Evolutionary conservation across 148 eudicot genomes (phyloP).

Genomic region (Arctostaphylos glauca): DNA sequence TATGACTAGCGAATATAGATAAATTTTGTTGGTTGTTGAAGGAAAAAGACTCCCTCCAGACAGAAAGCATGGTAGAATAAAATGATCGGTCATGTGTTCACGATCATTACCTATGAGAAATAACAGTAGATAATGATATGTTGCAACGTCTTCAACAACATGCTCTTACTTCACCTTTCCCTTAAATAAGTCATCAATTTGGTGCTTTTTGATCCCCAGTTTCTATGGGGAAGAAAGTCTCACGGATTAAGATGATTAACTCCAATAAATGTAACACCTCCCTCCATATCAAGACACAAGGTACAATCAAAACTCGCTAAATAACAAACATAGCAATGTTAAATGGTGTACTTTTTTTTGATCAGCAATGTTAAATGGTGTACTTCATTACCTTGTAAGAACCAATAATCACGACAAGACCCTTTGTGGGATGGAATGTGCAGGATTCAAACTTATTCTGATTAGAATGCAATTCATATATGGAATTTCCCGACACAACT

Average conservation of each 20-base stretch:
- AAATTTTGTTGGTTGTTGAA: no score
- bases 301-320: not conserved
- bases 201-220: no score
- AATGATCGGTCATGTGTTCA: no score
- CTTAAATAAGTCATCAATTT: no score
- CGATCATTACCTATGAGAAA: no score
- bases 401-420: slow-evolving; percentile 38
- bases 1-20: no score
- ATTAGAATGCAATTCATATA: slow-evolving; percentile 32
- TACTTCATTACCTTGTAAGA: slow-evolving; percentile 36
- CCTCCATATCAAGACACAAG: not conserved
- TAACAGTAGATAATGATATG: no score
- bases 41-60: no score
- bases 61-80: no score
- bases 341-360: no score
- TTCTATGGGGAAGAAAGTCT: not conserved
- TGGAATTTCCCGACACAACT: slow-evolving; percentile 23
- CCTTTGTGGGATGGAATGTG: slow-evolving; percentile 46
- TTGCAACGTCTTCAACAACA: no score
- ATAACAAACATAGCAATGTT: not conserved
- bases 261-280: not conserved
- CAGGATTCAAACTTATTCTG: slow-evolving; percentile 43
- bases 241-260: not conserved
- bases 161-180: no score
- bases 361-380: not conserved